These are phyloP conservation scores for Skeletonema grethae DNA, from an alignment of 108 stramenopile species.

Conservation along the genomic window DNA sequence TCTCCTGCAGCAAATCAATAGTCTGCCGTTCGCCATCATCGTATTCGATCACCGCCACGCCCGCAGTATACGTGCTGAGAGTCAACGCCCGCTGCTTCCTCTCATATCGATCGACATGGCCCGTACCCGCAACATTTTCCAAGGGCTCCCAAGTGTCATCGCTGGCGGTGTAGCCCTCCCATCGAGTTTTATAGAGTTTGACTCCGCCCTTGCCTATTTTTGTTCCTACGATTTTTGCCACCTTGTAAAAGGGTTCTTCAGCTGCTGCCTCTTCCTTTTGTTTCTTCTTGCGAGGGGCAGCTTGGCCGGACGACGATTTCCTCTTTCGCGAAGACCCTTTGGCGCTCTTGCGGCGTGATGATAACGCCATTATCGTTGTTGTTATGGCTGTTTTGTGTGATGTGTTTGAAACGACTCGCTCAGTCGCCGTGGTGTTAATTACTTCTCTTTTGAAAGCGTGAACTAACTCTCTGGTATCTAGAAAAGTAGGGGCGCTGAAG, in stretches of 20 bases:
- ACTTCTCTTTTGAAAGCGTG: too few relatives aligned
- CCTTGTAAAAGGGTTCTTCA: conserved; percentile 17
- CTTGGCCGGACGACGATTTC: not conserved
- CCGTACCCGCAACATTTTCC: conserved; percentile 33
- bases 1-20: conserved; percentile 39
- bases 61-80: conserved; percentile 15
- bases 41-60: conserved; percentile 45
- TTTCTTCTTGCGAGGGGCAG: not conserved
- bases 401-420: too few relatives aligned
- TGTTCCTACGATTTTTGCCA: conserved; percentile 28
- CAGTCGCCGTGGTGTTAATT: too few relatives aligned
- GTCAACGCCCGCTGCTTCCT: conserved; percentile 14
- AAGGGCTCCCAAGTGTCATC: conserved; percentile 46
- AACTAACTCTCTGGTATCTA: too few relatives aligned
- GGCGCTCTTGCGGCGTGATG: conserved; percentile 4
- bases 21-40: conserved; percentile 35
- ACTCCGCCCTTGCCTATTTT: conserved; percentile 10
- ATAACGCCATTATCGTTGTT: conserved; percentile 2
- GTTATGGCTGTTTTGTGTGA: too few relatives aligned
- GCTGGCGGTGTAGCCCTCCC: conserved; percentile 29
- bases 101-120: conserved; percentile 42
- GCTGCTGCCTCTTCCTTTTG: conserved; percentile 9
- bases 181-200: conserved; percentile 22
- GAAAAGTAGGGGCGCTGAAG: too few relatives aligned
- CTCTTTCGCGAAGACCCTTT: not conserved